Conservation (phyloP, 495 filamentous ascomycete species). For the Jackrogersella multiformis region DNA sequence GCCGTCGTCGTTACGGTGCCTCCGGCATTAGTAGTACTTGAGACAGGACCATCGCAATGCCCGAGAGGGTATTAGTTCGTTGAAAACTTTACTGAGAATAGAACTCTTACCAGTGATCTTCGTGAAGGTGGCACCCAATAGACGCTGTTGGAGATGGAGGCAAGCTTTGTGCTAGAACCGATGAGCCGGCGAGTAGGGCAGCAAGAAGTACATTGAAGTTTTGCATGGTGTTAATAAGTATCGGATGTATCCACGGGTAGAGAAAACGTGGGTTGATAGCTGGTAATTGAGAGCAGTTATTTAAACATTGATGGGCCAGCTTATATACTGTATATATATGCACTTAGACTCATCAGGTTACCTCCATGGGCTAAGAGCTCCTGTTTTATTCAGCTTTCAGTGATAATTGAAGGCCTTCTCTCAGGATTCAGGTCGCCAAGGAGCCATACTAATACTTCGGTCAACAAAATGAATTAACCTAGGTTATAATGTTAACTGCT, state of each 20-base stretch:
- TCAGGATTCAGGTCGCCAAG: too few species aligned
- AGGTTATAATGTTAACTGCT: neutral
- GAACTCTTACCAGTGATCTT: conserved; percentile 47
- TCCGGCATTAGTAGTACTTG: too few species aligned
- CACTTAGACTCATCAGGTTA: neutral
- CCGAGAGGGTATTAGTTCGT: too few species aligned
- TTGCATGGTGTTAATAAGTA: conserved; percentile 9
- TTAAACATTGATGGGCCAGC: neutral
- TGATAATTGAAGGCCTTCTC: too few species aligned
- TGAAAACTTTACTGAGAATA: neutral
- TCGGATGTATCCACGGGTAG: neutral
- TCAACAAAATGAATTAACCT: neutral
- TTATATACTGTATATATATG: conserved; percentile 3
- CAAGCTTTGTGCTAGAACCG: conserved; percentile 37
- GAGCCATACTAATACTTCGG: neutral
- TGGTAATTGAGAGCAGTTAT: neutral
- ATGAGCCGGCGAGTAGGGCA: conserved; percentile 30
- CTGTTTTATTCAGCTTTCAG: too few species aligned
- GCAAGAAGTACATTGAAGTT: conserved; percentile 3
- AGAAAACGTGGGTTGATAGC: neutral
- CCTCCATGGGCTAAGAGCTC: neutral
- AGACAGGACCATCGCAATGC: conserved; percentile 48
- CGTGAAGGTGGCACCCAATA: conserved; percentile 49
- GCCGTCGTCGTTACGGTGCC: too few species aligned
- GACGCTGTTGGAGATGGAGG: conserved; percentile 51